Percentiles rank a stretch among this genome's conserved stretches.
Evolutionary conservation across 2,329 filamentous ascomycete genomes (phyloP).

Genomic region (Aspergillus calidoustus): DNA sequence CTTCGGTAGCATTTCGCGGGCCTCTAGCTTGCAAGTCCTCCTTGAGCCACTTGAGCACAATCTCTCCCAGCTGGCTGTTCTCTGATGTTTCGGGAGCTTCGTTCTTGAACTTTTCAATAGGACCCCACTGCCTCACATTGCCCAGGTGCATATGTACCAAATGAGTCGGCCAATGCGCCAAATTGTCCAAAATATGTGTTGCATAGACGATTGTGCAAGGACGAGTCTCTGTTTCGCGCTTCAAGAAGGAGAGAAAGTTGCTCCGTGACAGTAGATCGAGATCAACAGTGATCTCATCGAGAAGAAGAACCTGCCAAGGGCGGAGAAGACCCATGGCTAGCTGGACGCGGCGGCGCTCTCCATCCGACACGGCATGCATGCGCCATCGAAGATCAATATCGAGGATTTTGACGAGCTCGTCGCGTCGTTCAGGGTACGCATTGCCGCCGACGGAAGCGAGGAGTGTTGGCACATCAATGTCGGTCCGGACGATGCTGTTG

Average conservation of each 20-base stretch:
- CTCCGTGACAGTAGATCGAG: constrained; percentile 83
- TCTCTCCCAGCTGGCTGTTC: constrained; percentile 82
- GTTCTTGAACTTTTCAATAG: constrained; percentile 70
- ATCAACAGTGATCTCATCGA: constrained; percentile 98
- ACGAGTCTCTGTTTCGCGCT: constrained; percentile 79
- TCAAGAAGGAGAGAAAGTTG: constrained; percentile 85
- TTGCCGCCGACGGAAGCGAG: constrained; percentile 85
- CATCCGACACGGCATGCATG: constrained; percentile 94
- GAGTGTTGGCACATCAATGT: constrained; percentile 88
- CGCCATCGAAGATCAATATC: constrained; percentile 93
- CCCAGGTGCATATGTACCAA: constrained; percentile 95
- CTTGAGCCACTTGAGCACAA: constrained; percentile 86
- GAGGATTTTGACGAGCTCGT: constrained; percentile 84
- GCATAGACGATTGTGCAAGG: constrained; percentile 95
- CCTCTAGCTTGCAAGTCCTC: constrained; percentile 79
- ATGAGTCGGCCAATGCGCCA: constrained; percentile 93
- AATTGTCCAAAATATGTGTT: constrained; percentile 94
- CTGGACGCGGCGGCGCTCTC: constrained; percentile 88
- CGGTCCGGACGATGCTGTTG: constrained; percentile 92
- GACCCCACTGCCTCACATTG: constrained; percentile 83
- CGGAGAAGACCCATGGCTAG: constrained; percentile 92
- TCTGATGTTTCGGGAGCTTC: constrained; percentile 60
- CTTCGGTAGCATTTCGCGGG: constrained; percentile 68
- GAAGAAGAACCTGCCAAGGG: constrained; percentile 86
- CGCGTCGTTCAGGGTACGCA: constrained; percentile 76